These are phyloP conservation scores for Coemansia sp. DNA, from an alignment of 192 early-diverging fungal species.

Conservation along the genomic window DNA sequence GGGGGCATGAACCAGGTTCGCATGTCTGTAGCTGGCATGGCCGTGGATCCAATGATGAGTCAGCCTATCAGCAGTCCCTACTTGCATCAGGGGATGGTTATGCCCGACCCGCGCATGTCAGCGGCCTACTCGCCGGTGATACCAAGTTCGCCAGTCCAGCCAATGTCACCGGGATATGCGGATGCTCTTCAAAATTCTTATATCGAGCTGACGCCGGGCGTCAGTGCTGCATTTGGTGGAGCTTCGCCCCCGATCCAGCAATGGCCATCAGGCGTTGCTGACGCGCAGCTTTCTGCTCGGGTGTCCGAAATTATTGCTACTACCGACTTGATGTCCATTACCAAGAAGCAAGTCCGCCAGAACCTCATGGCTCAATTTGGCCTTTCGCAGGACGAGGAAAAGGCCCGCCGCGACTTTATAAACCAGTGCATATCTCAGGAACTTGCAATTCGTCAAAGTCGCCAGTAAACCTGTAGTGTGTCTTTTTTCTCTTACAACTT, in stretches of 20 bases:
- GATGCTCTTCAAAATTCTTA: conserved; percentile 7
- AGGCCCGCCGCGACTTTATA: conserved; percentile 79
- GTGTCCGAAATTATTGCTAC: conserved; percentile 80
- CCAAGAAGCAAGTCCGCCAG: conserved; percentile 98
- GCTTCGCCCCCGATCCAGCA: conserved; percentile 11
- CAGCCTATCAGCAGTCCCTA: conserved; percentile 29
- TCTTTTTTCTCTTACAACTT: conserved; percentile 1
- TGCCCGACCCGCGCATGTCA: conserved; percentile 36
- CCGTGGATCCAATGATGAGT: conserved; percentile 44
- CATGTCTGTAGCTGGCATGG: conserved; percentile 17
- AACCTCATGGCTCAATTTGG: conserved; percentile 78
- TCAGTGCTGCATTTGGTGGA: neutral
- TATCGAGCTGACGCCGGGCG: conserved; percentile 3
- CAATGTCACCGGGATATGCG: conserved; percentile 11
- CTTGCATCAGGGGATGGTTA: conserved; percentile 20
- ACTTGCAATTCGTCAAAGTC: conserved; percentile 38
- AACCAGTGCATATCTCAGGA: conserved; percentile 75
- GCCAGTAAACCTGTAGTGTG: neutral
- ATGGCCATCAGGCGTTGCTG: conserved; percentile 60
- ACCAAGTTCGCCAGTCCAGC: neutral
- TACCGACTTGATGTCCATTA: conserved; percentile 96
- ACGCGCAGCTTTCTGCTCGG: conserved; percentile 68
- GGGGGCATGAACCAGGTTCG: conserved; percentile 17
- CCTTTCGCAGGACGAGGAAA: conserved; percentile 69
- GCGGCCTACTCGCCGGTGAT: conserved; percentile 17